Evolutionary conservation across 495 filamentous ascomycete genomes (phyloP), one percentile per base, ranked within the genome.

Genomic region (Ramalina peruviana): DNA sequence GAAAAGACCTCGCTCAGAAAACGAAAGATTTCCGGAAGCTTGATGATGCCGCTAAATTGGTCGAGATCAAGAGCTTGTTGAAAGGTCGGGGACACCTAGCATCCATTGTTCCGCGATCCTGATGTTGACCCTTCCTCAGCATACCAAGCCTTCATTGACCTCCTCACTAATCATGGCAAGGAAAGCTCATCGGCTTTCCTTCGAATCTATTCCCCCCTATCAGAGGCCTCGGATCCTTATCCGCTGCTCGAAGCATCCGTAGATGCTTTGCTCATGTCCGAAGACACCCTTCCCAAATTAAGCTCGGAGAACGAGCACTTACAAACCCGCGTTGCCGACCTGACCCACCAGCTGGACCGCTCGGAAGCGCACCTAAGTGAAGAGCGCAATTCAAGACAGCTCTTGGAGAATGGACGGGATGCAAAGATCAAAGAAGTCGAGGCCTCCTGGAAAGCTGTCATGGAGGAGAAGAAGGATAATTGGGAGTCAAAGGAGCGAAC

Each of bases 11-110:
- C 16, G 92, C 92, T 15, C 89, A 95, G 65, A 97, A 95, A 70
- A 99, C 92, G 3, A 99, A 97, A 62, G 92, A 97, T 62, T 99
- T 94, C 58, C 71, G 88, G 54, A 99, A 96, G 64, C 75, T 94
- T 3, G 92, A 97, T 49, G 93, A 99, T 70, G 73, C 85, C 11
- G 79, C 76, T 36, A 97, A 96, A 65, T 71, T 96, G 17, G 68
- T 68, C 1, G 93, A 99, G 60, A 81, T 87, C 66, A 97, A 97
- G 68, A 74, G 79, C 30, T 69, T 99, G 38, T 67, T 99, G 21
- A 97, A 94, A 71, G 81, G 85, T 88, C 62, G 42, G 58, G 17
- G 27, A 52, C 13, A 4, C 13, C 13, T 5, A 13, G 16, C 17
- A 16, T 36, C 45, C 43, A 37, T 26, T 41, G 20, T 4, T 15